These are phyloP conservation scores for Neospora caninum DNA, from an alignment of 169 alveolate genomes.

Conservation along the genomic window DNA sequence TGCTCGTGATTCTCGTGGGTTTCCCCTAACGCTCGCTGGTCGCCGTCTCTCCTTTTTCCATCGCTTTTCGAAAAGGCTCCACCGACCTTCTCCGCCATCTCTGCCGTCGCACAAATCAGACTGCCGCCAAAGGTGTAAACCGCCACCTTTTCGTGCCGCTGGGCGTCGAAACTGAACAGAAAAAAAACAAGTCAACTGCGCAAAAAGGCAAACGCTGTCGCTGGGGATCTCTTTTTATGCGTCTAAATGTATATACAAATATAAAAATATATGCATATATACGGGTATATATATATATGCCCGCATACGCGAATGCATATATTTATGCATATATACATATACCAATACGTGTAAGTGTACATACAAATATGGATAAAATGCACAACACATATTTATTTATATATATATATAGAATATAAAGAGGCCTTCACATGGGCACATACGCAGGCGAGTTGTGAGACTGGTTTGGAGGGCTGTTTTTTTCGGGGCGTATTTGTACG, in stretches of 20 bases:
- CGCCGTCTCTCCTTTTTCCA: too few species aligned
- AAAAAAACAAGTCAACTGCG: background rate
- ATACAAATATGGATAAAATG: too few species aligned
- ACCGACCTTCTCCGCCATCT: constrained; percentile 49
- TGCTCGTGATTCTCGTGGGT: too few species aligned
- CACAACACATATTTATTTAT: too few species aligned
- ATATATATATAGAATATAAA: background rate
- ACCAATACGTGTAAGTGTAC: too few species aligned
- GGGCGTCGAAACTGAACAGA: constrained; percentile 36
- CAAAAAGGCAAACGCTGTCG: too few species aligned
- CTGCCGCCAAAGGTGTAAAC: constrained; percentile 56
- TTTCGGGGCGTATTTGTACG: too few species aligned
- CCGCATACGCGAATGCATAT: background rate
- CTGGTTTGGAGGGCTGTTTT: too few species aligned
- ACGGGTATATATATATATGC: background rate
- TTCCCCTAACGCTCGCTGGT: too few species aligned
- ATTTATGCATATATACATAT: background rate
- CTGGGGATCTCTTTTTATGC: background rate
- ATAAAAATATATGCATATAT: background rate
- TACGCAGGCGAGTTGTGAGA: too few species aligned
- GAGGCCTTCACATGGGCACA: too few species aligned
- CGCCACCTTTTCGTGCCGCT: constrained; percentile 38
- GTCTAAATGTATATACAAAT: background rate
- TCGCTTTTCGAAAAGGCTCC: too few species aligned
- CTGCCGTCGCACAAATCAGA: constrained; percentile 50